phyloP scores from a whole-genome alignment of 345 rosid genomes.

The Clausena lansium region DNA sequence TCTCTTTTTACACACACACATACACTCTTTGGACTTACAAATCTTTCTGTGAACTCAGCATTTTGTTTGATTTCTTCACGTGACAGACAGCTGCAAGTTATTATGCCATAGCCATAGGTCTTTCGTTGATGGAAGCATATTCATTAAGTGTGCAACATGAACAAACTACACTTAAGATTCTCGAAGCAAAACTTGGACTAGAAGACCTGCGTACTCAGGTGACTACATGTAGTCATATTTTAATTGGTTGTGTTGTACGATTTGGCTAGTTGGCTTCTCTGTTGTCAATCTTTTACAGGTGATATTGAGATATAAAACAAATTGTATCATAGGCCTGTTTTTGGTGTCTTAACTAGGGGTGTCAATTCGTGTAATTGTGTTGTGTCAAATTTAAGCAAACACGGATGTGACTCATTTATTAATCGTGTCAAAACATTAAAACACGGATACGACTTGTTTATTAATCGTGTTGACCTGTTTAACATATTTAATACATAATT shows the following conservation, averaged over 20 bases:
- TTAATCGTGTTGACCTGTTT: too few species aligned
- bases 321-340: neutral
- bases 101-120: conserved; percentile 79
- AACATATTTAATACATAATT: too few species aligned
- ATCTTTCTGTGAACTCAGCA: neutral
- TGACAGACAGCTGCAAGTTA: conserved; percentile 69
- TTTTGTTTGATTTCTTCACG: conserved; percentile 10
- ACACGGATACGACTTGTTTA: too few species aligned
- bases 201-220: conserved; percentile 81
- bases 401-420: too few species aligned
- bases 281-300: neutral
- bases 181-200: conserved; percentile 55
- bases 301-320: neutral
- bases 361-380: too few species aligned
- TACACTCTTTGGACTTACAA: neutral
- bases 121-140: conserved; percentile 72
- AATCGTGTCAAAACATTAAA: too few species aligned
- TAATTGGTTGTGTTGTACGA: conserved; percentile 1
- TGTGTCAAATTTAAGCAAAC: too few species aligned
- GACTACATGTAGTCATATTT: neutral
- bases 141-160: conserved; percentile 72
- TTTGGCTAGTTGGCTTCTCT: neutral
- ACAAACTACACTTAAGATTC: conserved; percentile 70
- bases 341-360: neutral
- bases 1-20: neutral